Conservation (phyloP, 1,284 basidiomycete genomes). For the Apiotrichum mycotoxinovorans region DNA sequence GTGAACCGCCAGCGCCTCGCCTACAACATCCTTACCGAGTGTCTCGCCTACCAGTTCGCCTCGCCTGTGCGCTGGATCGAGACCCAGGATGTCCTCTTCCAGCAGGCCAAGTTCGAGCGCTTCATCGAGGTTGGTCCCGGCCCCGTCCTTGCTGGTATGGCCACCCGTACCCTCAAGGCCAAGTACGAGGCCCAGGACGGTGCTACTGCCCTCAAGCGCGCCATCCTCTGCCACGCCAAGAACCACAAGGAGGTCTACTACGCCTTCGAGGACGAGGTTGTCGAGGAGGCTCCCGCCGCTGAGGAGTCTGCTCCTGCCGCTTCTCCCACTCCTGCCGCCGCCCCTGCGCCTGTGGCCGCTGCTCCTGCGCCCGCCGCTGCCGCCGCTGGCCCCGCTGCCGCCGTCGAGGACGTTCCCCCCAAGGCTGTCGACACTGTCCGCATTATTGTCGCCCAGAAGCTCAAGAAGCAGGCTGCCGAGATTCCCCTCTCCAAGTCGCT, state of each 20-base stretch:
- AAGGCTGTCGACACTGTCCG: constrained; percentile 87
- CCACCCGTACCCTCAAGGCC: constrained; percentile 86
- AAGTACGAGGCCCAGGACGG: constrained; percentile 92
- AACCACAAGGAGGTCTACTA: constrained; percentile 97
- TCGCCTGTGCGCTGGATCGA: constrained; percentile 98
- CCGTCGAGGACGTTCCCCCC: constrained; percentile 77
- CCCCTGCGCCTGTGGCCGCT: constrained; percentile 53
- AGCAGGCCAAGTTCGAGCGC: constrained; percentile 83
- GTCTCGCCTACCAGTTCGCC: constrained; percentile 86
- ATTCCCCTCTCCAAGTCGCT: constrained; percentile 91
- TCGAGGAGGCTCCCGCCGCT: constrained; percentile 52
- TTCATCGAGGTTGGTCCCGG: constrained; percentile 95
- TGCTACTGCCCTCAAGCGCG: constrained; percentile 72
- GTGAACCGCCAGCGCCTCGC: constrained; percentile 88
- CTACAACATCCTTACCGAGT: constrained; percentile 91
- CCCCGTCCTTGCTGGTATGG: constrained; percentile 93
- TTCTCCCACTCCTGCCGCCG: constrained; percentile 50
- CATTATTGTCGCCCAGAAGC: constrained; percentile 90
- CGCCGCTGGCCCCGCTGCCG: constrained; percentile 63
- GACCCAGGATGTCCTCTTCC: constrained; percentile 93
- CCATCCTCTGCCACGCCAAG: constrained; percentile 90
- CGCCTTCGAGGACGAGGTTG: constrained; percentile 83
- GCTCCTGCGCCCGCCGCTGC: constrained; percentile 53
- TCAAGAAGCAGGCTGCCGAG: constrained; percentile 91
- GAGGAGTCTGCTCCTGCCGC: constrained; percentile 48